Conservation (phyloP, 805 yeast species). For the Metschnikowia proteae region DNA sequence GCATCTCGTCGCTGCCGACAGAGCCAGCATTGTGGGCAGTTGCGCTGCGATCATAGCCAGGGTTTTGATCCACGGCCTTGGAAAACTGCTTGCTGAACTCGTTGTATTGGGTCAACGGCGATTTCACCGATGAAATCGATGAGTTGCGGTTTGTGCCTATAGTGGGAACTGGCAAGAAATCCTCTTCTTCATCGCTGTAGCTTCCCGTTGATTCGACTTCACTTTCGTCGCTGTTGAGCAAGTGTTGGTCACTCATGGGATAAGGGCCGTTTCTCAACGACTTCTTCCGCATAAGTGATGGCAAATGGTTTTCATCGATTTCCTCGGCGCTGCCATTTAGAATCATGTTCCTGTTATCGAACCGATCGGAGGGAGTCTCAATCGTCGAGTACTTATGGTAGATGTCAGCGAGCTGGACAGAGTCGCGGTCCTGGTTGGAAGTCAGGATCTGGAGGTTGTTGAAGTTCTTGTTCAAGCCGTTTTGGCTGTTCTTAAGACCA, state of each 20-base stretch:
- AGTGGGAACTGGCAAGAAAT: constrained; percentile 24
- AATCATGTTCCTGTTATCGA: constrained; percentile 33
- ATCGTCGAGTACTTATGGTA: constrained; percentile 41
- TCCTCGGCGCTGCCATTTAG: constrained; percentile 37
- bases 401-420: constrained; percentile 40
- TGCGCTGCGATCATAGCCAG: constrained; percentile 14
- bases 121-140: constrained; percentile 37
- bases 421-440: constrained; percentile 20
- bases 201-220: constrained; percentile 25
- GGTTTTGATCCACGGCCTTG: constrained; percentile 20
- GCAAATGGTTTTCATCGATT: constrained; percentile 33
- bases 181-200: constrained; percentile 21
- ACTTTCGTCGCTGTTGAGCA: constrained; percentile 29
- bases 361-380: constrained; percentile 39
- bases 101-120: constrained; percentile 42
- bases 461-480: constrained; percentile 15
- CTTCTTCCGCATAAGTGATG: constrained; percentile 27
- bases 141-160: constrained; percentile 26
- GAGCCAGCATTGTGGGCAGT: constrained; percentile 15
- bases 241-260: constrained; percentile 36
- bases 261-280: constrained; percentile 28
- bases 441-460: constrained; percentile 27
- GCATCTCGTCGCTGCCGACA: background rate
- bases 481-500: background rate
- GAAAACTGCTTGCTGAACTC: constrained; percentile 40